These are phyloP conservation scores for Penicillium brasilianum DNA, from an alignment of 2,329 filamentous ascomycete species.

Conservation along the genomic window DNA sequence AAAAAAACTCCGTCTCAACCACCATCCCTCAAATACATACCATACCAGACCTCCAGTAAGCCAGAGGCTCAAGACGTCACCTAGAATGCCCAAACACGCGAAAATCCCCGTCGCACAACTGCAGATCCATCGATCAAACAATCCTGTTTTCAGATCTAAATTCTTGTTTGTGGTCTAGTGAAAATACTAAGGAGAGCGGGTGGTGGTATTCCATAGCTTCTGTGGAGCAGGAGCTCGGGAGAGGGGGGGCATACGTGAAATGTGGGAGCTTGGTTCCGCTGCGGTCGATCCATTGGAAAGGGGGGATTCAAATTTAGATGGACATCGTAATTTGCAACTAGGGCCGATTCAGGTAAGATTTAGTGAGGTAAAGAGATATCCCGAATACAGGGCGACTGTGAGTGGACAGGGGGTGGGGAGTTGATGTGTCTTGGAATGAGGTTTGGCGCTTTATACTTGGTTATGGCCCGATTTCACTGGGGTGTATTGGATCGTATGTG, in stretches of 20 bases:
- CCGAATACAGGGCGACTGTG: conserved; percentile 7
- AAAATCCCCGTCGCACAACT: conserved; percentile 8
- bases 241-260: conserved; percentile 4
- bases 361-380: neutral
- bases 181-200: too few relatives aligned
- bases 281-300: conserved; percentile 13
- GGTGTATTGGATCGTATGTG: neutral
- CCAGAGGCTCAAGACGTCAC: conserved; percentile 14
- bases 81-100: neutral
- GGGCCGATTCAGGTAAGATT: conserved; percentile 5
- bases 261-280: conserved; percentile 14
- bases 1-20: too few relatives aligned
- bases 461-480: neutral
- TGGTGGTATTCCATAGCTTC: conserved; percentile 8
- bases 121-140: conserved; percentile 21
- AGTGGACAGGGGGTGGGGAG: neutral
- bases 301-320: neutral
- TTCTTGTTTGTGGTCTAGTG: conserved; percentile 18
- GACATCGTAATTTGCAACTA: neutral
- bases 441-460: neutral
- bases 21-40: neutral
- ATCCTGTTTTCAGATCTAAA: conserved; percentile 24
- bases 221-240: conserved; percentile 12
- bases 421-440: neutral
- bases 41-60: neutral